Conservation (phyloP, 2,329 filamentous ascomycete species). For the Epichloe glyceriae region DNA sequence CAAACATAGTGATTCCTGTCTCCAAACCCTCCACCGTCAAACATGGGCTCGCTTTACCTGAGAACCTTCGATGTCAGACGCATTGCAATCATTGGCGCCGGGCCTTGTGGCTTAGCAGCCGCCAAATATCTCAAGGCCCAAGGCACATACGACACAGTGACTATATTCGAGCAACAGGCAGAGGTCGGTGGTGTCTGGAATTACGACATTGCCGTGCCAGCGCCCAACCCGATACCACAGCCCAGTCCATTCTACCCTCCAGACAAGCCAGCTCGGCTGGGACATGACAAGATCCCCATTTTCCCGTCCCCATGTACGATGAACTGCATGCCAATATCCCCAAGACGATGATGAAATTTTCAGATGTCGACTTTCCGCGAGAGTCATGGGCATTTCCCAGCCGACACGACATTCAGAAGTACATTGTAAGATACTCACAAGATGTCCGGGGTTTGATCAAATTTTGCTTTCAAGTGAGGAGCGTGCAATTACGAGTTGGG, state of each 20-base stretch:
- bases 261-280: conserved; percentile 47
- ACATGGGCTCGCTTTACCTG: conserved; percentile 18
- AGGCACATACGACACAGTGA: conserved; percentile 51
- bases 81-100: conserved; percentile 72
- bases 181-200: conserved; percentile 79
- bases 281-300: conserved; percentile 30
- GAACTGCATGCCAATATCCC: conserved; percentile 79
- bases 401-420: conserved; percentile 56
- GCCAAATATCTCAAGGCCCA: conserved; percentile 72
- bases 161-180: conserved; percentile 70
- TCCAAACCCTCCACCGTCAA: conserved; percentile 1
- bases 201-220: conserved; percentile 44
- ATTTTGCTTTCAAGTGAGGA: conserved; percentile 59
- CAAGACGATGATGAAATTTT: conserved; percentile 66
- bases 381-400: conserved; percentile 61
- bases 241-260: conserved; percentile 48
- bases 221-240: conserved; percentile 48
- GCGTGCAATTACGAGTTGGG: conserved; percentile 29
- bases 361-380: conserved; percentile 52
- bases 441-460: conserved; percentile 54
- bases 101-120: conserved; percentile 63
- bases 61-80: conserved; percentile 37
- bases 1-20: neutral
- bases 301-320: conserved; percentile 79
- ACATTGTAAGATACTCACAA: conserved; percentile 58